A percentile compares a stretch with the other conserved stretches of the same genome.
Conservation (phyloP, 306 rosid species). For the Acmispon strigosus region DNA sequence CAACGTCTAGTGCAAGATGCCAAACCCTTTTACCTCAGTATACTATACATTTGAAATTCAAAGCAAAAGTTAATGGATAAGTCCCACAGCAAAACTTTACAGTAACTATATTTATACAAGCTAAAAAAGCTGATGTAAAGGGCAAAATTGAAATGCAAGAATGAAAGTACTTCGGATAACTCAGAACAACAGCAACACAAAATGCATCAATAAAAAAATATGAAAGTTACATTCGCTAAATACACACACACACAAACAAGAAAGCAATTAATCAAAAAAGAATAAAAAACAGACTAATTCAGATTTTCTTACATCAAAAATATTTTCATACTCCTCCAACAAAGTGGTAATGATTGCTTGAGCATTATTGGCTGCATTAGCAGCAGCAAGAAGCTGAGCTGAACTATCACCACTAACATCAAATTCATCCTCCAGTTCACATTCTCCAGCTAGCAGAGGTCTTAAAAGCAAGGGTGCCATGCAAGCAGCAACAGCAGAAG, state of each 20-base stretch:
- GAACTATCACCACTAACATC: slow-evolving; percentile 84
- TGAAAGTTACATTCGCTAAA: background rate
- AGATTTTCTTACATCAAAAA: slow-evolving; percentile 75
- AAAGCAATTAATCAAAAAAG: slow-evolving; percentile 8
- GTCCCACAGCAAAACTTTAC: background rate
- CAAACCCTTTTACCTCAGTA: background rate
- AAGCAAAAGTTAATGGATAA: background rate
- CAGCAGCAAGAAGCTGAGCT: slow-evolving; percentile 98
- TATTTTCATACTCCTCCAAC: slow-evolving; percentile 86
- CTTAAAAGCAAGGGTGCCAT: slow-evolving; percentile 99
- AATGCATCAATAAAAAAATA: background rate
- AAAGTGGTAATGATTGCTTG: slow-evolving; percentile 87
- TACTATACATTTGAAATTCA: background rate
- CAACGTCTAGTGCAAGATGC: background rate
- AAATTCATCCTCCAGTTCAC: slow-evolving; percentile 94
- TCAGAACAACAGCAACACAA: background rate
- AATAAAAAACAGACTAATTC: background rate
- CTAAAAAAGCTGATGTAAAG: background rate
- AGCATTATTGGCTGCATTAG: slow-evolving; percentile 97
- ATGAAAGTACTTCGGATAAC: background rate
- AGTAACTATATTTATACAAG: background rate
- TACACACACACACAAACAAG: slow-evolving; percentile 7
- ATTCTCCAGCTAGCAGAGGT: slow-evolving; percentile 93
- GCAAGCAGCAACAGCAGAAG: slow-evolving; percentile 99
- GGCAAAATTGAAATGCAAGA: background rate